phyloP scores from a whole-genome alignment of 352 stramenopile species.

The Globisporangium uncinulatum region DNA sequence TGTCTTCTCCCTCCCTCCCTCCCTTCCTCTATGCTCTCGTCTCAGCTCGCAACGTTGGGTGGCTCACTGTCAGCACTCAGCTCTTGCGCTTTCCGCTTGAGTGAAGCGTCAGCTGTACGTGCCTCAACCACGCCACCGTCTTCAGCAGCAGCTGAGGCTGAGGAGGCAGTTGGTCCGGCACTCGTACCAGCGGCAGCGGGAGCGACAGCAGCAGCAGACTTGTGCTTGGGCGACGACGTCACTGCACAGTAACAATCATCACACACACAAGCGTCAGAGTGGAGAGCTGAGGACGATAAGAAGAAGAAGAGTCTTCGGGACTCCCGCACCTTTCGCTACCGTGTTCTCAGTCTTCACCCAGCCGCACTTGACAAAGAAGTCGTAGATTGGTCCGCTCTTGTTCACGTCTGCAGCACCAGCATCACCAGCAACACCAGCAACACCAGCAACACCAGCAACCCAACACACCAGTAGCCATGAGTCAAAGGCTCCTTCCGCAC shows the following conservation, averaged over 20 bases:
- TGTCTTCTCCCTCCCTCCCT: too few relatives aligned
- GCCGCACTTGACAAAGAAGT: conserved; percentile 88
- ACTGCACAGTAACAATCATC: conserved; percentile 2
- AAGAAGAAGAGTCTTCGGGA: too few relatives aligned
- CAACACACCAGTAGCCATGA: conserved; percentile 1
- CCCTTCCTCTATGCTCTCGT: neutral
- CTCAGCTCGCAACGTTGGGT: neutral
- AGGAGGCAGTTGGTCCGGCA: neutral
- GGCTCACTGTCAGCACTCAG: conserved; percentile 17
- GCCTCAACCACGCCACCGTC: neutral
- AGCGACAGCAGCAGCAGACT: neutral
- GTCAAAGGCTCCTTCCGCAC: too few relatives aligned
- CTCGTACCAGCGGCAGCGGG: neutral
- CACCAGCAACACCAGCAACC: neutral
- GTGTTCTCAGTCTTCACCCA: conserved; percentile 72
- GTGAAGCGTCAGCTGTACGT: conserved; percentile 6
- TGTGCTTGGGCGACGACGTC: conserved; percentile 8
- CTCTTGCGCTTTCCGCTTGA: conserved; percentile 52
- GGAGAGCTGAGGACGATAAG: too few relatives aligned
- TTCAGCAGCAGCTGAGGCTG: neutral
- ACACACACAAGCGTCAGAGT: neutral
- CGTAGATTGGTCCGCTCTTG: conserved; percentile 84
- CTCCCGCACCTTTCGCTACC: conserved; percentile 29
- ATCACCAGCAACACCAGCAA: conserved; percentile 11
- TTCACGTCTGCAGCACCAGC: conserved; percentile 44